Evolutionary conservation across 2,329 filamentous ascomycete species (phyloP).

Genomic region (Curvularia sp.): DNA sequence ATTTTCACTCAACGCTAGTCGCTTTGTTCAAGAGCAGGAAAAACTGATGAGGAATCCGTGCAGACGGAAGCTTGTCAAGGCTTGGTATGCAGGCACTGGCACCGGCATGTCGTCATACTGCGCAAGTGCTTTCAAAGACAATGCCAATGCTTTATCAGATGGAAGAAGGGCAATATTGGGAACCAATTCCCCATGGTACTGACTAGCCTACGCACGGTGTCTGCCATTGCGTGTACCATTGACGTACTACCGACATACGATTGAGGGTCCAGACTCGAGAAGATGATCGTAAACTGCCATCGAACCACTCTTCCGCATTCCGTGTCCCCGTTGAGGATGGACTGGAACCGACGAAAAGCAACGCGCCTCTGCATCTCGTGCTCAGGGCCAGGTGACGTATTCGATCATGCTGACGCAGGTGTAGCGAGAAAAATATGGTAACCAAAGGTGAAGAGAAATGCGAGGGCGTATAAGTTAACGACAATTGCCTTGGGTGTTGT

Average conservation of each 20-base stretch:
- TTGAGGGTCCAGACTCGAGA: background rate
- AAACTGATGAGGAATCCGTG: background rate
- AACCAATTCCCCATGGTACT: too few species aligned
- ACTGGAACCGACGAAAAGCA: constrained; percentile 2
- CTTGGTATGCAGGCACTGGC: background rate
- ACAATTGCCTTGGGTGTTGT: background rate
- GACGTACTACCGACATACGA: background rate
- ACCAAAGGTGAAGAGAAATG: background rate
- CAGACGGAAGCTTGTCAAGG: constrained; percentile 4
- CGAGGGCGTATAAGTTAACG: background rate
- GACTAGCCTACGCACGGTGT: background rate
- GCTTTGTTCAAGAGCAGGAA: background rate
- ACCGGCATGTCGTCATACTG: constrained; percentile 6
- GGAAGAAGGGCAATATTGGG: background rate
- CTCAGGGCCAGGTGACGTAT: background rate
- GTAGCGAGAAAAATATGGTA: background rate
- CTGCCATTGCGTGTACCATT: background rate
- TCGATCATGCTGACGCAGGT: background rate
- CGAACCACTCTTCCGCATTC: background rate
- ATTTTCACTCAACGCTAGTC: background rate
- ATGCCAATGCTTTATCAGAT: background rate
- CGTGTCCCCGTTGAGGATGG: background rate
- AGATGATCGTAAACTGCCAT: background rate
- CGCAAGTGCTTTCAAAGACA: constrained; percentile 1
- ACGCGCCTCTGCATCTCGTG: background rate